These are phyloP conservation scores for Ambrosia hybrid DNA, from an alignment of 140 eudicot genomes.

Conservation along the genomic window DNA sequence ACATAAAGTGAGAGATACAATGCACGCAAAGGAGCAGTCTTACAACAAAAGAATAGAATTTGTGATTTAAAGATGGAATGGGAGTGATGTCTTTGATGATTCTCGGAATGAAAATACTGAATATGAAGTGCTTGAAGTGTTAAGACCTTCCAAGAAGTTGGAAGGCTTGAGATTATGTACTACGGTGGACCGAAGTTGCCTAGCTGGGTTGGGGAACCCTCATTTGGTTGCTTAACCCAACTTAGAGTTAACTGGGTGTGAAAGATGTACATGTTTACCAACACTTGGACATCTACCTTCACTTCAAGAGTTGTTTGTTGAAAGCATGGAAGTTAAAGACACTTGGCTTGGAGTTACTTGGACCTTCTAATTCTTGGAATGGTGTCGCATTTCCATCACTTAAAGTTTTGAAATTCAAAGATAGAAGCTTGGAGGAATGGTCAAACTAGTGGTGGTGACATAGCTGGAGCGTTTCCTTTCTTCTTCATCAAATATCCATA, in stretches of 20 bases:
- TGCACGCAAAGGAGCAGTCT: constrained; percentile 26
- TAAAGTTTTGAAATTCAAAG: constrained; percentile 7
- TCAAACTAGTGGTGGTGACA: constrained; percentile 13
- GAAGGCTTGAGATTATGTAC: constrained; percentile 9
- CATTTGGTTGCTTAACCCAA: constrained; percentile 22
- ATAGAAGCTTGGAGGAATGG: constrained; percentile 22
- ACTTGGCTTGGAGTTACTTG: constrained; percentile 11
- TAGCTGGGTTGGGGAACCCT: constrained; percentile 35
- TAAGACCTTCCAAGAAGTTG: constrained; percentile 37
- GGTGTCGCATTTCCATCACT: constrained; percentile 29
- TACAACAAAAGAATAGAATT: constrained; percentile 29
- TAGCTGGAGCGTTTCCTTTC: constrained; percentile 10
- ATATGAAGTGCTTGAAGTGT: constrained; percentile 27
- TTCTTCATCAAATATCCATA: constrained; percentile 13
- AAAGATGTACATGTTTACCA: constrained; percentile 32
- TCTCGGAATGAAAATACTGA: constrained; percentile 11
- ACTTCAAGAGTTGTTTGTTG: constrained; percentile 16
- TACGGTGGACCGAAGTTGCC: constrained; percentile 40
- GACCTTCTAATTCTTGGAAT: constrained; percentile 9
- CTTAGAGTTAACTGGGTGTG: too few relatives aligned
- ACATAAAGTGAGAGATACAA: constrained; percentile 16
- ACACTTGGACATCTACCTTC: constrained; percentile 36
- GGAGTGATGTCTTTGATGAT: constrained; percentile 28
- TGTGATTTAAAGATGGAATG: constrained; percentile 23
- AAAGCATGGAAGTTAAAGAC: constrained; percentile 8